Evolutionary conservation across 768 basidiomycete genomes (phyloP), one percentile per base, ranked within the genome.

Genomic region (Termitomyces sp.): DNA sequence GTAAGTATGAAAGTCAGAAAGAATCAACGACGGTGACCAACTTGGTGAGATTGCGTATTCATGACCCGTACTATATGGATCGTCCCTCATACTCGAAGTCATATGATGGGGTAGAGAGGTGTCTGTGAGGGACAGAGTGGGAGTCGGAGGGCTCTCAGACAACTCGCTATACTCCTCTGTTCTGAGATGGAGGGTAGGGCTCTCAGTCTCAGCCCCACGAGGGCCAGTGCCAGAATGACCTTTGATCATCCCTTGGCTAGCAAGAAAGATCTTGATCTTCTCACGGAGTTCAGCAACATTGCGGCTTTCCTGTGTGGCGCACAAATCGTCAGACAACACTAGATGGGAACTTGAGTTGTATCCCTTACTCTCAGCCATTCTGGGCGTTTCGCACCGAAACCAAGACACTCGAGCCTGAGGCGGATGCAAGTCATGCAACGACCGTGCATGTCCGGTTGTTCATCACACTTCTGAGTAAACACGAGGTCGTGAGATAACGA

Each of bases 201-300:
- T 79, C 34, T 83, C 84, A 17, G 79, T 79, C 2, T 85, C 85
- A 35, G 75, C 64, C 21, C 75, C 70, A 43, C 85, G 83, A 19
- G 86, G 77, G 2, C 82, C 85, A 27, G 85, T 73, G 55, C 86
- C 86, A 19, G 90, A 87, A 64, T 91, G 89, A 28, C 91, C 91
- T 71, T 92, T 92, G 71, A 93, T 91, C 88, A 91, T 89, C 47
- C 90, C 90, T 68, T 91, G 88, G 0, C 88, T 81, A 0, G 88
- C 88, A 23, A 92, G 78, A 65, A 89, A 89, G 1, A 73, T 71
- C 73, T 91, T 92, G 66, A 91, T 91, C 72, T 84, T 88, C 63
- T 89, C 88, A 54, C 89, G 79, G 40, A 90, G 73, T 58, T 82
- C 80, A 35, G 79, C 66, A 3, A 91, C 88, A 59, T 83, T 86